Conservation (phyloP, 176 grass and related monocot genomes). For the Zea luxurians region DNA sequence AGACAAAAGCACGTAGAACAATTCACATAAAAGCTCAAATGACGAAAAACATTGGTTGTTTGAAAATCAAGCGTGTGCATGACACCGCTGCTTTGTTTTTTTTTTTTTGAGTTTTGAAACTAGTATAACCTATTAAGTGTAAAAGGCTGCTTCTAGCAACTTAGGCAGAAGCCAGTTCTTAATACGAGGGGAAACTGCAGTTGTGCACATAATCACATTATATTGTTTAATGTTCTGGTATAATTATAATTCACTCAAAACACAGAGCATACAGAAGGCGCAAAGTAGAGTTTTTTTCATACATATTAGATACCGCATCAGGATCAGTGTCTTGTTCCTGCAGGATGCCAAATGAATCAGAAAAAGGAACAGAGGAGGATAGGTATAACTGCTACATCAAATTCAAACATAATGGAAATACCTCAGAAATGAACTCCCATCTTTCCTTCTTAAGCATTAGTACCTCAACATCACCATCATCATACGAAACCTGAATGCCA, state of each 20-base stretch:
- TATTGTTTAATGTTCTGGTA: slow-evolving; percentile 15
- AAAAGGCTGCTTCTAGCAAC: slow-evolving; percentile 14
- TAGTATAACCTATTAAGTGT: slow-evolving; percentile 5
- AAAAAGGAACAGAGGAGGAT: not conserved
- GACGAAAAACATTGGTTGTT: slow-evolving; percentile 8
- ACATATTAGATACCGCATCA: slow-evolving; percentile 44
- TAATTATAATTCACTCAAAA: slow-evolving; percentile 8
- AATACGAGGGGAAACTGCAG: slow-evolving; percentile 16
- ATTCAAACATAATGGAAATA: slow-evolving; percentile 28
- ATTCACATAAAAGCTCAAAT: slow-evolving; percentile 10
- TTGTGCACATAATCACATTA: not conserved
- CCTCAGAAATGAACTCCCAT: slow-evolving; percentile 62
- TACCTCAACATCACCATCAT: slow-evolving; percentile 76
- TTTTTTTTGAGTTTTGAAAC: not conserved
- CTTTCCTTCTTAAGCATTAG: slow-evolving; percentile 55
- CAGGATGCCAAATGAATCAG: slow-evolving; percentile 36
- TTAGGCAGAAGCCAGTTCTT: slow-evolving; percentile 7
- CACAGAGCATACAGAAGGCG: not conserved
- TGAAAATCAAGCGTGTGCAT: not conserved
- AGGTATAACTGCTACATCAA: not conserved
- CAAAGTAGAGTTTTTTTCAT: slow-evolving; percentile 37
- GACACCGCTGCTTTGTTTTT: slow-evolving; percentile 18
- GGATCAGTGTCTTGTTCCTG: slow-evolving; percentile 44
- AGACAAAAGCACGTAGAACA: slow-evolving; percentile 12
- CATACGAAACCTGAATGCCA: slow-evolving; percentile 61